Base-by-base conservation (phyloP, 2,329 filamentous ascomycete species). In the Paecilomyces dactylethromorphus region DNA sequence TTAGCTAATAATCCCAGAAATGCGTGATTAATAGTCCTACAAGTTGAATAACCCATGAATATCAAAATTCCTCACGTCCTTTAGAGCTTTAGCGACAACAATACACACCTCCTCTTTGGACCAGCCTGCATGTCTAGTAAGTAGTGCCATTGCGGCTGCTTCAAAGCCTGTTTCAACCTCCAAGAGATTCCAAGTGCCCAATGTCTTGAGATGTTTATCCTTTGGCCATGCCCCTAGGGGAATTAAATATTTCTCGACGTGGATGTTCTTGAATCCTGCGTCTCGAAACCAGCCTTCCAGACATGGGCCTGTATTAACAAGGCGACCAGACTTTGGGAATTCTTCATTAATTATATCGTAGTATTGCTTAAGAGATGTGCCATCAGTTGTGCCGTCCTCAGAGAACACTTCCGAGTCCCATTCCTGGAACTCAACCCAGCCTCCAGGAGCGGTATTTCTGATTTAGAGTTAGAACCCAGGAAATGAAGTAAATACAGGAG, bases 291-390 rank as follows among this genome's bases (percentile, higher is more conserved):
- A 59, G n/a, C 51, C 21, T 56, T 59, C 57, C 7, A 59, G 32
- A 21, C 10, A 22, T 31, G 33, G 35, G 2, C 33, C 35, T 15
- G n/a, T 33, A 18, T 39, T 22, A 7, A 15, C 26, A 2, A 18
- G 15, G 18, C 49, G 24, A 15, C 55, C 55, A 3, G 18, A 15
- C 21, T 56, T 56, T 7, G 5, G 6, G 35, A 56, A 56, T 26
- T 33, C 55, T 3, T 1, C 2, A 18, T 49, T 51, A 18, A 56
- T 50, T 50, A 22, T 39, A 7, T 55, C 55, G 22, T 53, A 33
- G 39, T 56, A 62, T 21, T 57, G 26, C 45, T 60, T 58, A 24
- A 62, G 22, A 35, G 56, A 59, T 29, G 59, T 60, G 7, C 55
- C 57, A 31, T 58, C 35, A 21, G 54, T 39, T 8, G 52, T 29